A percentile compares a stretch with the other conserved stretches of the same genome.
Conservation (phyloP, 1,284 basidiomycete species). For the Ustilago loliicola region DNA sequence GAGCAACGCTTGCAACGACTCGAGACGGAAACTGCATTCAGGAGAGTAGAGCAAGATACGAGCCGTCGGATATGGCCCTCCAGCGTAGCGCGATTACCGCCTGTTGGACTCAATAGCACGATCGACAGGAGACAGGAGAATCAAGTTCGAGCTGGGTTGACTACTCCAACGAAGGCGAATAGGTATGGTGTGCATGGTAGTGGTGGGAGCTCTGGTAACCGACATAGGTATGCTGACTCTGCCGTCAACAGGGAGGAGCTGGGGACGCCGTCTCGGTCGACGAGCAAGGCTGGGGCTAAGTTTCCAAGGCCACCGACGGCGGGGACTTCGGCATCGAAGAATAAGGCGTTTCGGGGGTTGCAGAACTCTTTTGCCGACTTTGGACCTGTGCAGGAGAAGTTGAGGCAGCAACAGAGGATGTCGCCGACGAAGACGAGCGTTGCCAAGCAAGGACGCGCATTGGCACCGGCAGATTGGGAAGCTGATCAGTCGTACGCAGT, state of each 20-base stretch:
- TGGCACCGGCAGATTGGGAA: slow-evolving; percentile 40
- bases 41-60: slow-evolving; percentile 63
- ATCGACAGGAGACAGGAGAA: slow-evolving; percentile 38
- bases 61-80: slow-evolving; percentile 60
- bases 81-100: slow-evolving; percentile 46
- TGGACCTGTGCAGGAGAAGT: slow-evolving; percentile 41
- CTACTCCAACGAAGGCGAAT: slow-evolving; percentile 45
- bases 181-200: slow-evolving; percentile 24
- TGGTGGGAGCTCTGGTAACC: slow-evolving; percentile 35
- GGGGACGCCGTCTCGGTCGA: slow-evolving; percentile 35
- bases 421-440: slow-evolving; percentile 20
- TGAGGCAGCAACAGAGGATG: slow-evolving; percentile 29
- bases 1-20: slow-evolving; percentile 52
- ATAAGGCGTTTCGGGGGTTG: slow-evolving; percentile 36
- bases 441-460: neutral
- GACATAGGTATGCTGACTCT: slow-evolving; percentile 22
- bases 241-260: slow-evolving; percentile 32
- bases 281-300: slow-evolving; percentile 14
- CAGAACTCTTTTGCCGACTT: slow-evolving; percentile 53
- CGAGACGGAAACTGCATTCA: slow-evolving; percentile 58
- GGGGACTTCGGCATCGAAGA: slow-evolving; percentile 30
- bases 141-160: slow-evolving; percentile 47
- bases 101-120: slow-evolving; percentile 25
- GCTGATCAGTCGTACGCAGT: slow-evolving; percentile 15
- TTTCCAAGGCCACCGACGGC: slow-evolving; percentile 27